These are phyloP conservation scores for Moesziomyces parantarcticus DNA, from an alignment of 1,284 basidiomycete genomes.

Conservation along the genomic window DNA sequence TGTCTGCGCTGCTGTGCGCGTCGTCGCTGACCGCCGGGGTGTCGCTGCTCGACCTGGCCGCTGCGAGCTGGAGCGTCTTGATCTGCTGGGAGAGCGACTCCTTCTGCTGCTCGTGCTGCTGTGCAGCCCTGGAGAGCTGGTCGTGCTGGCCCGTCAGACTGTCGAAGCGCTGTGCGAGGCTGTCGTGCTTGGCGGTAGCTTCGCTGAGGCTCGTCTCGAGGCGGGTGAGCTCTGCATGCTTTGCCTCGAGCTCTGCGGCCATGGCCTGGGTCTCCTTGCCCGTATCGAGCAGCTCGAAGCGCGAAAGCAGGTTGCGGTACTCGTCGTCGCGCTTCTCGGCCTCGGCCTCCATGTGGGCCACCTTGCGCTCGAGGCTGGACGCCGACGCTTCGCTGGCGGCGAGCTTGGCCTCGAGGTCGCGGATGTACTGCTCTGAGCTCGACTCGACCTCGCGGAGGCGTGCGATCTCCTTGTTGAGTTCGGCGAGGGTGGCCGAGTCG, in stretches of 20 bases:
- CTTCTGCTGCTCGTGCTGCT: constrained; percentile 39
- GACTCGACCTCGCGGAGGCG: constrained; percentile 81
- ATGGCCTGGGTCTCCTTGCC: constrained; percentile 61
- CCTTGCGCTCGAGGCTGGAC: constrained; percentile 75
- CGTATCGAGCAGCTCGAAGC: constrained; percentile 77
- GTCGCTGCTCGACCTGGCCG: constrained; percentile 19
- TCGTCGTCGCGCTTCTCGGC: constrained; percentile 77
- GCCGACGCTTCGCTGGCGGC: constrained; percentile 82
- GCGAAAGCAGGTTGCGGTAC: constrained; percentile 77
- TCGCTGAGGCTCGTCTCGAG: constrained; percentile 73
- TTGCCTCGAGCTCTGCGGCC: constrained; percentile 79
- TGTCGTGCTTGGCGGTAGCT: constrained; percentile 27
- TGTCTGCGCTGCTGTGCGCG: neutral
- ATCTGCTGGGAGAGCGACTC: constrained; percentile 29
- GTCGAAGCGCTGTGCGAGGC: constrained; percentile 26
- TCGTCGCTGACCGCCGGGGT: constrained; percentile 6
- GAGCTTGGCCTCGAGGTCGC: constrained; percentile 86
- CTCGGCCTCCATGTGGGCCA: constrained; percentile 83
- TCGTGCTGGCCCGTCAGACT: constrained; percentile 28
- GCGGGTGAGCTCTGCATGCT: constrained; percentile 79
- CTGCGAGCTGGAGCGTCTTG: constrained; percentile 37
- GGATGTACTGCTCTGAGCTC: constrained; percentile 81
- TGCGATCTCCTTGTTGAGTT: constrained; percentile 83
- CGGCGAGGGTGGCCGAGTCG: constrained; percentile 80
- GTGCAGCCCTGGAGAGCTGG: constrained; percentile 10